Conservation (phyloP, 441 rosid genomes). For the Biscutella auriculata region DNA sequence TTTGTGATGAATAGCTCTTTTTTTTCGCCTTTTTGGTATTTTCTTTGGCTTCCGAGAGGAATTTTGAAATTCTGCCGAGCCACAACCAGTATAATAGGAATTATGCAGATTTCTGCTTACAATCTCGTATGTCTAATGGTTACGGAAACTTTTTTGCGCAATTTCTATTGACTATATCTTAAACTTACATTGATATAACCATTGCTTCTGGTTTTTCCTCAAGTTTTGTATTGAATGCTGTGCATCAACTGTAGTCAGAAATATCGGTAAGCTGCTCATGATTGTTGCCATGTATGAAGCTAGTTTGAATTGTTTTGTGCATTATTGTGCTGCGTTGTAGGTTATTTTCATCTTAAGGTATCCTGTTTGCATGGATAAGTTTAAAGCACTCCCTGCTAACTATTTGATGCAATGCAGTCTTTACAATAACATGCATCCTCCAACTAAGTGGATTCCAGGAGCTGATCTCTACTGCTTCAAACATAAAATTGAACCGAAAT, state of each 20-base stretch:
- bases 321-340: background rate
- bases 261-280: background rate
- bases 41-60: background rate
- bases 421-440: slow-evolving; percentile 66
- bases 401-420: slow-evolving; percentile 36
- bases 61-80: background rate
- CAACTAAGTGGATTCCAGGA: slow-evolving; percentile 50
- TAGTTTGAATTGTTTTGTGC: background rate
- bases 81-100: background rate
- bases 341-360: background rate
- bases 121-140: background rate
- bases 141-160: background rate
- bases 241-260: background rate
- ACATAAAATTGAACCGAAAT: slow-evolving; percentile 63
- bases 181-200: background rate
- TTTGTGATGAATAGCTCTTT: background rate
- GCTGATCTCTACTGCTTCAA: slow-evolving; percentile 85
- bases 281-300: background rate
- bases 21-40: background rate
- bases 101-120: background rate
- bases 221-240: background rate
- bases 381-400: background rate
- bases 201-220: background rate
- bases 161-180: background rate
- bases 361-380: background rate